Evolutionary conservation across 768 basidiomycete species (phyloP).

Genomic region (Pleurotus cornucopiae): DNA sequence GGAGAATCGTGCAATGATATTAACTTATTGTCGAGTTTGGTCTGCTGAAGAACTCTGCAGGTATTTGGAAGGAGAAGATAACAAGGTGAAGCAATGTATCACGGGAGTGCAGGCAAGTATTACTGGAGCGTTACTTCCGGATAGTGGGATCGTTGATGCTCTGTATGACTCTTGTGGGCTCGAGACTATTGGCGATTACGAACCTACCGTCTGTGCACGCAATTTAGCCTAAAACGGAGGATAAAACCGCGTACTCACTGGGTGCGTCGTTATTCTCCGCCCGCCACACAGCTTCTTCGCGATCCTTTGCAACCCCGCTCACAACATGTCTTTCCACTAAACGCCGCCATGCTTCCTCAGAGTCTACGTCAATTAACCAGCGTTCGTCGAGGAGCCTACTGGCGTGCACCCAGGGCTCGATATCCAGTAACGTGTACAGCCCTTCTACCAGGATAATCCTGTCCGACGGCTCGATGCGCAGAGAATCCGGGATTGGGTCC

Average conservation of each 20-base stretch:
- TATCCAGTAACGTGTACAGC: conserved; percentile 76
- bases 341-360: conserved; percentile 50
- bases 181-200: conserved; percentile 38
- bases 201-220: conserved; percentile 39
- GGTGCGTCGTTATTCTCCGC: conserved; percentile 77
- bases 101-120: too few species aligned
- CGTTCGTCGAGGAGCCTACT: conserved; percentile 68
- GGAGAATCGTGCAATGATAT: too few species aligned
- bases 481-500: conserved; percentile 66
- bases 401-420: conserved; percentile 69
- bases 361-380: conserved; percentile 65
- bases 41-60: too few species aligned
- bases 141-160: conserved; percentile 25
- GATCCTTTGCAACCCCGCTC: conserved; percentile 67
- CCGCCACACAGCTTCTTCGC: conserved; percentile 62
- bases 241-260: conserved; percentile 37
- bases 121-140: too few species aligned
- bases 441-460: conserved; percentile 87
- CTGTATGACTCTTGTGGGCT: conserved; percentile 38
- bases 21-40: too few species aligned
- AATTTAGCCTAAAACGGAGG: background rate
- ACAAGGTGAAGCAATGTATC: too few species aligned
- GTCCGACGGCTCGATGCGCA: conserved; percentile 52
- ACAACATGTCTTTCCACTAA: conserved; percentile 71
- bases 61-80: too few species aligned